Percentiles rank a stretch among this genome's conserved stretches.
phyloP scores from a whole-genome alignment of 2,329 filamentous ascomycete species.

The Pestalotiopsis sp. region DNA sequence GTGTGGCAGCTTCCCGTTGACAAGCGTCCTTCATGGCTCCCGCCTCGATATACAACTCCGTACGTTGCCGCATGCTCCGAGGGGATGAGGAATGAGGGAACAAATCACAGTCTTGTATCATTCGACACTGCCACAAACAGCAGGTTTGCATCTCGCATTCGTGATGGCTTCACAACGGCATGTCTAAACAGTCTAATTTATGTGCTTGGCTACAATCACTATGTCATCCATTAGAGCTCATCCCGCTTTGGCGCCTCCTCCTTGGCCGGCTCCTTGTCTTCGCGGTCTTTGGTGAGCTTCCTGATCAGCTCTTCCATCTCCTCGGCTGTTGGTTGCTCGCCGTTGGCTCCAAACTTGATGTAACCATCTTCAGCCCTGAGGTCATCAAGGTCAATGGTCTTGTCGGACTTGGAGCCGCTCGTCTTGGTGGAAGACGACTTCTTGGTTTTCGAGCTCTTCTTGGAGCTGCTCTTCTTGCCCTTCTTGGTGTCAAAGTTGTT shows the following conservation, averaged over 20 bases:
- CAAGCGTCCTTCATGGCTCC: neutral
- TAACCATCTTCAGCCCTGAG: conserved; percentile 37
- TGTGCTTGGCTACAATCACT: neutral
- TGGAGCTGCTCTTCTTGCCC: conserved; percentile 39
- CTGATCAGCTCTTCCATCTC: conserved; percentile 60
- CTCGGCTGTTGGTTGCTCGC: conserved; percentile 47
- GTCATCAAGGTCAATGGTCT: conserved; percentile 47
- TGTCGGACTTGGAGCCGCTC: conserved; percentile 34
- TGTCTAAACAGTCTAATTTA: conserved; percentile 19
- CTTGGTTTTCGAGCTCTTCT: conserved; percentile 43
- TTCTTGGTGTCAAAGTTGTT: conserved; percentile 53
- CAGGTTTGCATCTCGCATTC: conserved; percentile 2
- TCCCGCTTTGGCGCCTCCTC: conserved; percentile 28
- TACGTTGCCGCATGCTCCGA: neutral
- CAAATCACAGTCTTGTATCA: neutral
- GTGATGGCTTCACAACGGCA: conserved; percentile 1
- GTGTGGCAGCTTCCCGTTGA: neutral
- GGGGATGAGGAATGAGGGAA: neutral
- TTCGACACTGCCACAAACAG: neutral
- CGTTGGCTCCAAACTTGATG: conserved; percentile 41
- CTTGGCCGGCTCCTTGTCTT: conserved; percentile 18
- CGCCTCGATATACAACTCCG: no score
- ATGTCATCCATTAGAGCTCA: conserved; percentile 25
- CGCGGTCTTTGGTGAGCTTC: conserved; percentile 37
- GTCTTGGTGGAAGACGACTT: conserved; percentile 41